Percentiles rank a stretch among this genome's conserved stretches.
These are phyloP conservation scores for Thermoascus crustaceus DNA, from an alignment of 2,329 filamentous ascomycete species.

Conservation along the genomic window DNA sequence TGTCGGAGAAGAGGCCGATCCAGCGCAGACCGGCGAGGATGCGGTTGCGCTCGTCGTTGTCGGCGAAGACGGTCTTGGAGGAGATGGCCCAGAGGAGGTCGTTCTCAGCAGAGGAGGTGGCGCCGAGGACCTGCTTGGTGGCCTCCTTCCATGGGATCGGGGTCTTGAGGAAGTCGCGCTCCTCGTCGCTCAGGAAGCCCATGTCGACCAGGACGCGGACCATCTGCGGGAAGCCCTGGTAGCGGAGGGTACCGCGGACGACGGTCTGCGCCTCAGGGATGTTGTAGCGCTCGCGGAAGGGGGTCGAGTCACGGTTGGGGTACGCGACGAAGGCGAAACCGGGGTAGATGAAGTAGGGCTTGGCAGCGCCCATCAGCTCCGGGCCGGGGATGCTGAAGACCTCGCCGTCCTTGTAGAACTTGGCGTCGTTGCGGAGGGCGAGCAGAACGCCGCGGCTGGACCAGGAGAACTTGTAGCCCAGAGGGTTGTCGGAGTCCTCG, in stretches of 20 bases:
- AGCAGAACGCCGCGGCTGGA: constrained; percentile 77
- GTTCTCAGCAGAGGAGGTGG: constrained; percentile 55
- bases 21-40: constrained; percentile 66
- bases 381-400: constrained; percentile 55
- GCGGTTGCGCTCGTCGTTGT: constrained; percentile 59
- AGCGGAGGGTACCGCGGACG: constrained; percentile 75
- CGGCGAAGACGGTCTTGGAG: constrained; percentile 65
- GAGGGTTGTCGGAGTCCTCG: constrained; percentile 75
- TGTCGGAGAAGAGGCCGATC: constrained; percentile 59
- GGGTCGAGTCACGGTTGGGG: constrained; percentile 82
- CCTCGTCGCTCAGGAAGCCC: constrained; percentile 72
- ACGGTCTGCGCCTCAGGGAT: constrained; percentile 89
- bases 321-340: constrained; percentile 87
- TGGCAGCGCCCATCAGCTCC: constrained; percentile 77
- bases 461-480: constrained; percentile 89
- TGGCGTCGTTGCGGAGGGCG: constrained; percentile 77
- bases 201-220: constrained; percentile 80
- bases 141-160: constrained; percentile 76
- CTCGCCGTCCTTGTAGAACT: constrained; percentile 72
- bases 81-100: constrained; percentile 67
- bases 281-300: constrained; percentile 79
- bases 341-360: constrained; percentile 85
- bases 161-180: constrained; percentile 56
- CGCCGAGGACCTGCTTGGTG: constrained; percentile 66
- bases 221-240: constrained; percentile 84